Percentiles rank a stretch among this genome's conserved stretches.
These are phyloP conservation scores for Acephala macrosclerotiorum DNA, from an alignment of 2,329 filamentous ascomycete genomes.

Conservation along the genomic window DNA sequence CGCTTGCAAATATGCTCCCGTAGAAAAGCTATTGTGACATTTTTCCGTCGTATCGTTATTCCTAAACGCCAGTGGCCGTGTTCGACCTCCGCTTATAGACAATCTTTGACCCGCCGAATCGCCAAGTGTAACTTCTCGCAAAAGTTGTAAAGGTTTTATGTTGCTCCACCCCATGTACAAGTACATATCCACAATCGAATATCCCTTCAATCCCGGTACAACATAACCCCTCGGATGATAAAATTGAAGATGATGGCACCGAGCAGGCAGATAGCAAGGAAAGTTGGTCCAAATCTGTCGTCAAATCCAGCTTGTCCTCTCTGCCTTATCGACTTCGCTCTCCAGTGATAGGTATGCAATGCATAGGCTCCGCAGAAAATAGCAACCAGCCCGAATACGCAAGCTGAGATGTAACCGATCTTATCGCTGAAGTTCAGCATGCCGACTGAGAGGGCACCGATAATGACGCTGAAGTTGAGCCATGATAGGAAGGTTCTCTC, in stretches of 20 bases:
- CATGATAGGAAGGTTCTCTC: slow-evolving; percentile 98
- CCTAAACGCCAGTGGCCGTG: background rate
- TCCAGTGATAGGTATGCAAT: slow-evolving; percentile 94
- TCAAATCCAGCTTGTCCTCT: slow-evolving; percentile 96
- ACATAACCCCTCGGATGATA: slow-evolving; percentile 70
- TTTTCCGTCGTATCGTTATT: background rate
- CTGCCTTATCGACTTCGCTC: slow-evolving; percentile 89
- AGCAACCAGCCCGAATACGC: slow-evolving; percentile 91
- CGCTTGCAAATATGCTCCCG: background rate
- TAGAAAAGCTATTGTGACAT: background rate
- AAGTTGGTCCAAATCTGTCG: slow-evolving; percentile 91
- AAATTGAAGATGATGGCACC: slow-evolving; percentile 97
- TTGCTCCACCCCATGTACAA: background rate
- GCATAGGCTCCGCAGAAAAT: slow-evolving; percentile 97
- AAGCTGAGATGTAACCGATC: slow-evolving; percentile 91
- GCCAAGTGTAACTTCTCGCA: background rate
- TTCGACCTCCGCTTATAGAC: background rate
- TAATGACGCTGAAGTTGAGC: slow-evolving; percentile 99
- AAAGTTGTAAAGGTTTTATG: background rate
- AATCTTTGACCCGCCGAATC: background rate
- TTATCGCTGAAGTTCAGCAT: slow-evolving; percentile 98
- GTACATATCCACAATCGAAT: background rate
- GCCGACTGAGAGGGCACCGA: slow-evolving; percentile 93
- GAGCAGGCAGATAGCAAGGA: slow-evolving; percentile 85
- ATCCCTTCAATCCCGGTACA: slow-evolving; percentile 19